Base-by-base conservation (phyloP, 1,284 basidiomycete genomes). In the Rhodotorula sp. region DNA sequence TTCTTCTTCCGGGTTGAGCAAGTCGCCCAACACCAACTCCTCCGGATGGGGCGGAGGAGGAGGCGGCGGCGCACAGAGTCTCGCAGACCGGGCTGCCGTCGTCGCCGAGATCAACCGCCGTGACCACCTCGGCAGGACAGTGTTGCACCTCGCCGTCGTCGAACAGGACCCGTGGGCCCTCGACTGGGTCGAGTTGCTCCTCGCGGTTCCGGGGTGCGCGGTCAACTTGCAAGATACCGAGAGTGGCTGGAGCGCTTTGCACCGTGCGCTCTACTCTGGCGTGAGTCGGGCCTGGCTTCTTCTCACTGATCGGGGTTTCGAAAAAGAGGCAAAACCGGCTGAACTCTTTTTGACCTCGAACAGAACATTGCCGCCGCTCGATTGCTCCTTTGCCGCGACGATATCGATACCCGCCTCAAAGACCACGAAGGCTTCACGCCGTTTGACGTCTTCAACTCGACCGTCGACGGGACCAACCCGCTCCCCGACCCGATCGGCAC, bases 381-480 rank as follows among this genome's bases (percentile, higher is more conserved):
- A 59, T 83, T 94, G 23, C 84, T 99, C 10, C 83, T 94, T 56
- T 87, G 89, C 72, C 87, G 89, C 51, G 78, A 85, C 43, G 92
- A 96, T 78, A 88, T 88, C 26, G 93, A 98, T 79, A 82, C 85
- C 0, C 83, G 86, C 2, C 78, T 93, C 68, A 94, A 93, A 81
- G 97, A 99, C 79, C 80, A 84, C 51, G 96, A 98, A 79, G 96
- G 79, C 31, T 90, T 97, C 80, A 93, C 92, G 0, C 88, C 94
- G 0, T 95, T 95, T 76, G 96, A 99, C 79, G 83, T 99, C 39
- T 98, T 94, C 83, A 97, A 97, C 79, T 89, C 90, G 6, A 96
- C 93, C 0, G 84, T 97, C 47, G 86, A 88, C 70, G 89, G 87
- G 0, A 77, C 75, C 3, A 74, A 73, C 54, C 74, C 76, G 2